Evolutionary conservation across 257 asterid genomes (phyloP).

Genomic region (Paraleonurus japonicus): DNA sequence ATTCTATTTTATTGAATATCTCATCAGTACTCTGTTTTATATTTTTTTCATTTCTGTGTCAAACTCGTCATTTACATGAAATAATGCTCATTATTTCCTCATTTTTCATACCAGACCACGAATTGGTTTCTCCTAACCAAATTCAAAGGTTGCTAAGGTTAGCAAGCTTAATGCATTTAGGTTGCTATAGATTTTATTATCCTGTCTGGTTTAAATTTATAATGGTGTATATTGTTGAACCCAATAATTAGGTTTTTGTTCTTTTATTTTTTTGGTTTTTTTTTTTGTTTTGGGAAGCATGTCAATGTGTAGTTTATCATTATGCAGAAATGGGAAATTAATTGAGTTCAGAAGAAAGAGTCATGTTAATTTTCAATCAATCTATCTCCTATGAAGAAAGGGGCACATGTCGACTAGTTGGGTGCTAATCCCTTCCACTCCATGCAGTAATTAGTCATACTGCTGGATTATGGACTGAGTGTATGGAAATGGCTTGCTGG

Average conservation of each 20-base stretch:
- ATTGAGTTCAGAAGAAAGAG: slow-evolving; percentile 28
- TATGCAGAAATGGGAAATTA: slow-evolving; percentile 34
- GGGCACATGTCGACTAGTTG: slow-evolving; percentile 29
- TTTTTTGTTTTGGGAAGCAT: not conserved
- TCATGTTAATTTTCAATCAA: not conserved
- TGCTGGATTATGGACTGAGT: slow-evolving; percentile 25
- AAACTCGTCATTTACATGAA: slow-evolving; percentile 8
- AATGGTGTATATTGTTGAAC: not conserved
- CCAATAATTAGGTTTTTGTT: not conserved
- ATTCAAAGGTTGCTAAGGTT: not conserved
- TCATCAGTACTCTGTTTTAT: not conserved
- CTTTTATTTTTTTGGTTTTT: not conserved
- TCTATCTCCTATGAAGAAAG: slow-evolving; percentile 20
- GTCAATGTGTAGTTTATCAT: slow-evolving; percentile 20
- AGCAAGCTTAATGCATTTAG: slow-evolving; percentile 3
- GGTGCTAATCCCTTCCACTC: slow-evolving; percentile 27
- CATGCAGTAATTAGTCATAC: slow-evolving; percentile 29
- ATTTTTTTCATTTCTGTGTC: not conserved
- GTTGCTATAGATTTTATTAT: slow-evolving; percentile 10
- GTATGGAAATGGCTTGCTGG: slow-evolving; percentile 15
- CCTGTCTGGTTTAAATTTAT: not conserved
- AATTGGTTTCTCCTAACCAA: not conserved
- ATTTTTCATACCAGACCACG: not conserved
- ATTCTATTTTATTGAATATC: not conserved
- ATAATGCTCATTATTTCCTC: not conserved